Conservation (phyloP, 1,284 basidiomycete species). For the Afroboletus lepidellus region DNA sequence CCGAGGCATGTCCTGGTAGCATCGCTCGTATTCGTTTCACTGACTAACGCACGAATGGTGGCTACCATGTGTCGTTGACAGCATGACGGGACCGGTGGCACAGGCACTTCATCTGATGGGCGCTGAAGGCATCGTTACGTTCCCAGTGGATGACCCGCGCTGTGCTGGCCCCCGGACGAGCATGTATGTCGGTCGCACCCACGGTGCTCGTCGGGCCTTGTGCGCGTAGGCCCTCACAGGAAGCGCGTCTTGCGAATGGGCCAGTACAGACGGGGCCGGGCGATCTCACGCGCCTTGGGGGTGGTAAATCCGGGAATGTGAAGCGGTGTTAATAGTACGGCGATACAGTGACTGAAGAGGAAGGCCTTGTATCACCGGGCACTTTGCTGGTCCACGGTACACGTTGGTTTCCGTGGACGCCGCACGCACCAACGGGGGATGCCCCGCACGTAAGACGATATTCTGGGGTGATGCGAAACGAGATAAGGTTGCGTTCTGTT, state of each 20-base stretch:
- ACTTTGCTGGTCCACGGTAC: slow-evolving; percentile 5
- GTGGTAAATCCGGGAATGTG: slow-evolving; percentile 21
- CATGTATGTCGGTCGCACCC: background rate
- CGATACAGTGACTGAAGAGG: slow-evolving; percentile 16
- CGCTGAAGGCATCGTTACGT: slow-evolving; percentile 16
- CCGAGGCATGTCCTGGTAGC: slow-evolving; percentile 3
- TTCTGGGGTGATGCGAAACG: slow-evolving; percentile 1
- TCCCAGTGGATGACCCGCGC: slow-evolving; percentile 1
- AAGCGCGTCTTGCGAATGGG: background rate
- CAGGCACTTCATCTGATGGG: slow-evolving; percentile 10
- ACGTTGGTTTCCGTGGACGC: slow-evolving; percentile 7
- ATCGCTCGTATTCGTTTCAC: slow-evolving; percentile 1
- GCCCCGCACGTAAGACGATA: background rate
- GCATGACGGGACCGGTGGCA: slow-evolving; percentile 18
- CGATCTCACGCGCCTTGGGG: slow-evolving; percentile 21
- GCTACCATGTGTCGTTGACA: slow-evolving; percentile 10
- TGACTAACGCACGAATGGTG: slow-evolving; percentile 8
- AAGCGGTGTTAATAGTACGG: slow-evolving; percentile 21
- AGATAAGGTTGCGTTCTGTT: slow-evolving; percentile 8
- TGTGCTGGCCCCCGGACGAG: slow-evolving; percentile 12
- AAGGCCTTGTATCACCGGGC: slow-evolving; percentile 1
- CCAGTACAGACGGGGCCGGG: background rate
- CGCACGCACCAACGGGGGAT: background rate
- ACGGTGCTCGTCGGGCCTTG: background rate
- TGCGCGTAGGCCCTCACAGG: background rate